Base-by-base conservation (phyloP, 306 rosid species). In the Gastrolobium bilobum region DNA sequence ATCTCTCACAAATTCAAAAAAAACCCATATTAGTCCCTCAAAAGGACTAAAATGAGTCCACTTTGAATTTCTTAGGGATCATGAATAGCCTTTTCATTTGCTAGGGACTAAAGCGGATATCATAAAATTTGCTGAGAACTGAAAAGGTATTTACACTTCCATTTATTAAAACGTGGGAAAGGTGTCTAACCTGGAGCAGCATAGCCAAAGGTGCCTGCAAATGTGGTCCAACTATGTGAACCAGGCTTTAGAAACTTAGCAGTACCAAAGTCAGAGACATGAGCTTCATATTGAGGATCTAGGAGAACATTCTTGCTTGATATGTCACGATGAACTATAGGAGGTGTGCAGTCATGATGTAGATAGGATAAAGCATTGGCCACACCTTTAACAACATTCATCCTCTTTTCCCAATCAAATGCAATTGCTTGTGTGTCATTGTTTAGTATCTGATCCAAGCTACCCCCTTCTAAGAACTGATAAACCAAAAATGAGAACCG, bases 341-440 rank as follows among this genome's bases (percentile, higher is more conserved):
- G 76, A 47, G 86, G 79, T 14, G 50, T 43, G 56, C 83, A 83
- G 37, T 64, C 86, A 15, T 83, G 86, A 39, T 83, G 79, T 76
- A 83, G 9, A 20, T 83, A 83, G 6, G 79, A 71, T 57, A 84
- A 76, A 37, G 87, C 87, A 64, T 80, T 84, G 20, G 85, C 77
- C 2, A 84, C 82, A 10, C 87, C 80, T 64, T 84, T 84, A 15
- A 84, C 67, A 39, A 80, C 79, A 63, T 80, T 75, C 53, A 76
- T 76, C 60, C 82, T 76, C 60, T 62, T 80, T 40, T 62, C 68
- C 87, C 82, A 84, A 71, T 76, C 85, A 80, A 84, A 76, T 39
- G 37, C 54, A 54, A 1, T 26, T 52, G 79, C 84, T 54, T 70
- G 64, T 54, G 39, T 47, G 1, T 80, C 79, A 71, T 4, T 71